Evolutionary conservation across 1,139 yeast species (phyloP).

Genomic region (Geotrichum histeridarum): DNA sequence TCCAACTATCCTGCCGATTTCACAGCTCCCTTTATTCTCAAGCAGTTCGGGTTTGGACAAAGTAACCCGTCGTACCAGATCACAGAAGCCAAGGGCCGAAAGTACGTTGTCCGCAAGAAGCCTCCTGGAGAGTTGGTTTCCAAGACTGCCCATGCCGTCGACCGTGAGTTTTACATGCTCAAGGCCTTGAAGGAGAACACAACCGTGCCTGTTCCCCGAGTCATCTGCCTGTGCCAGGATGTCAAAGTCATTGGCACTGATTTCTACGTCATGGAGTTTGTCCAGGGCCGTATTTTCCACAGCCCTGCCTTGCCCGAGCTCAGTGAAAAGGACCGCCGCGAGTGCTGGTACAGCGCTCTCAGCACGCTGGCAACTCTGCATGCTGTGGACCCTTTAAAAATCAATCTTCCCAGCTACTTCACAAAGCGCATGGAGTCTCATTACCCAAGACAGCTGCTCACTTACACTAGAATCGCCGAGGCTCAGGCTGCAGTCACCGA

Average conservation of each 20-base stretch:
- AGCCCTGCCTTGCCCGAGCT: constrained; percentile 49
- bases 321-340: constrained; percentile 29
- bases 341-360: constrained; percentile 49
- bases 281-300: constrained; percentile 56
- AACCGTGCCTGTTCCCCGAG: constrained; percentile 55
- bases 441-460: constrained; percentile 52
- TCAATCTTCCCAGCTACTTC: constrained; percentile 42
- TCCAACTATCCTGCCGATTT: constrained; percentile 19
- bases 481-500: constrained; percentile 43
- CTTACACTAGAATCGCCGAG: constrained; percentile 46
- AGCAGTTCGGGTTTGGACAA: constrained; percentile 62
- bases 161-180: constrained; percentile 55
- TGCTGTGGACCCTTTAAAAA: constrained; percentile 45
- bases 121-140: constrained; percentile 57
- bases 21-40: constrained; percentile 28
- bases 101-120: constrained; percentile 54
- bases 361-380: constrained; percentile 52
- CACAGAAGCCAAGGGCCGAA: constrained; percentile 41
- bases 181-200: constrained; percentile 37
- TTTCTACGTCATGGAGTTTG: constrained; percentile 57
- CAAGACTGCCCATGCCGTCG: constrained; percentile 61
- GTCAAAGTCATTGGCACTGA: constrained; percentile 70
- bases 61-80: constrained; percentile 61
- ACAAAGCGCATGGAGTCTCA: constrained; percentile 45
- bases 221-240: constrained; percentile 58